Evolutionary conservation across 495 filamentous ascomycete species (phyloP).

Genomic region (Pseudotulostoma volvatum): DNA sequence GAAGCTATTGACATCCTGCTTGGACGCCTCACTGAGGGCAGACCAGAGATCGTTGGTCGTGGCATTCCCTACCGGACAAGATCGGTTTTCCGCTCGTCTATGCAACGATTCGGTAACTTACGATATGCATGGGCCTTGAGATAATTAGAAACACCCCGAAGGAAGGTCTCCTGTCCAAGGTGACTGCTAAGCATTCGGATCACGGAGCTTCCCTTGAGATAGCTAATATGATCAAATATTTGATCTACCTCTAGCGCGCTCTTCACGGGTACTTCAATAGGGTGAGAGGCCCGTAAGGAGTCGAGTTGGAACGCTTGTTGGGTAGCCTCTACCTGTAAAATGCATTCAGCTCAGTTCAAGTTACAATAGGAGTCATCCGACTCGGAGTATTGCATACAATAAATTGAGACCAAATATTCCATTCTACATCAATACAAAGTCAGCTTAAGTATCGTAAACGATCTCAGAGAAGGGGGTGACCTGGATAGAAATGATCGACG

Average conservation of each 20-base stretch:
- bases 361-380: too few species aligned
- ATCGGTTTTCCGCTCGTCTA: neutral
- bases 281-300: constrained; percentile 75
- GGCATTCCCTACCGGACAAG: constrained; percentile 47
- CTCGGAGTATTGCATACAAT: constrained; percentile 52
- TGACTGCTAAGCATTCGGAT: constrained; percentile 87
- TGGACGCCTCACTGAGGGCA: constrained; percentile 76
- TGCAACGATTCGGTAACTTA: constrained; percentile 7
- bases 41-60: constrained; percentile 86
- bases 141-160: constrained; percentile 76
- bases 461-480: constrained; percentile 16
- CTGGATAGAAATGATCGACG: constrained; percentile 74
- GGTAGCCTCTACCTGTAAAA: constrained; percentile 74
- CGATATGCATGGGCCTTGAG: constrained; percentile 72
- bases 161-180: constrained; percentile 70
- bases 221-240: constrained; percentile 91
- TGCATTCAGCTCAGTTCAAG: too few species aligned
- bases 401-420: constrained; percentile 92
- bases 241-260: constrained; percentile 90
- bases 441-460: constrained; percentile 1
- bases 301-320: constrained; percentile 84
- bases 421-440: constrained; percentile 34
- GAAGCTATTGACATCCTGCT: constrained; percentile 67
- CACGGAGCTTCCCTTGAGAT: constrained; percentile 85
- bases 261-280: constrained; percentile 82